Conservation (phyloP, 768 basidiomycete species). For the Suillus americanus region DNA sequence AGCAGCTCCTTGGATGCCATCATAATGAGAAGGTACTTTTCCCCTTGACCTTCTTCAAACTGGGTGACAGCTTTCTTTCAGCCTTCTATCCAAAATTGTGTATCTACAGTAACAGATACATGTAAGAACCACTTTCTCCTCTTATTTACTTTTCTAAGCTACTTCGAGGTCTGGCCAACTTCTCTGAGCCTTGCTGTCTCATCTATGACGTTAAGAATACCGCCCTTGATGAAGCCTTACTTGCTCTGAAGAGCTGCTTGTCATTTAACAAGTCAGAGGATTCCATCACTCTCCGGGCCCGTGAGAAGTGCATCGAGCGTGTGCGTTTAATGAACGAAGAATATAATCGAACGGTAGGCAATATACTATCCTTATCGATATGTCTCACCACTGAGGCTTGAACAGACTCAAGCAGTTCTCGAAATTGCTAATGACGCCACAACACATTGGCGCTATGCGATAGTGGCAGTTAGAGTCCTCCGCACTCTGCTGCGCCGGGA, state of each 20-base stretch:
- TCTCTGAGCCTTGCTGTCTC: conserved; percentile 59
- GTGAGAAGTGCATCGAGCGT: conserved; percentile 47
- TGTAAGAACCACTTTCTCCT: conserved; percentile 38
- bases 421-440: conserved; percentile 55
- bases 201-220: conserved; percentile 52
- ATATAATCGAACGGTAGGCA: conserved; percentile 43
- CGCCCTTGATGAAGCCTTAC: conserved; percentile 38
- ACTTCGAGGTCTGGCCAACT: conserved; percentile 51
- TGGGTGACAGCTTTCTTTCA: conserved; percentile 22
- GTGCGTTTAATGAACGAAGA: conserved; percentile 41
- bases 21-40: conserved; percentile 75
- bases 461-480: conserved; percentile 66
- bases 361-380: not conserved
- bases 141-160: not conserved
- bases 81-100: conserved; percentile 77
- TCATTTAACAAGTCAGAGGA: conserved; percentile 31
- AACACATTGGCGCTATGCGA: conserved; percentile 81
- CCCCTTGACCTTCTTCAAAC: not conserved
- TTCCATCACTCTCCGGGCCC: conserved; percentile 40
- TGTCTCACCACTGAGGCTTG: not conserved
- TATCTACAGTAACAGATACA: conserved; percentile 66
- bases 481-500: conserved; percentile 72
- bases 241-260: conserved; percentile 38
- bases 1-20: conserved; percentile 68
- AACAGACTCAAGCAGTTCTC: conserved; percentile 38